Conservation (phyloP, 768 basidiomycete genomes). For the Rhodotorula babjevae region DNA sequence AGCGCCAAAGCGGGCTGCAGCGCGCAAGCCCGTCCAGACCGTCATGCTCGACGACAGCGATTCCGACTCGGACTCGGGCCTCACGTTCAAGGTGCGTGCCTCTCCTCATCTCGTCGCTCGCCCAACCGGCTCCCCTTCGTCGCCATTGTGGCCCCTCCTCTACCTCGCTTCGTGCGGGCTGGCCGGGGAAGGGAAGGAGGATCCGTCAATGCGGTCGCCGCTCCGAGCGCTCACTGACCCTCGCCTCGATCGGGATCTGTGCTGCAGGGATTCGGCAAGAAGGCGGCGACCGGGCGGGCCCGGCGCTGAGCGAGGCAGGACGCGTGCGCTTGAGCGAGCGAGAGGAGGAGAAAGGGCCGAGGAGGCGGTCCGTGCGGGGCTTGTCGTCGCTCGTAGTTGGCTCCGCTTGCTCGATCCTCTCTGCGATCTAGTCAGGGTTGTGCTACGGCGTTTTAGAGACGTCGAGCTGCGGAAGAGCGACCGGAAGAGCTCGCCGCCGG, state of each 20-base stretch:
- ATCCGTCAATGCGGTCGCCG: background rate
- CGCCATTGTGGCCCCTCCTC: background rate
- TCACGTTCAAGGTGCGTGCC: constrained; percentile 31
- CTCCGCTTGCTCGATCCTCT: too few species aligned
- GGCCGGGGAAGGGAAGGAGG: too few species aligned
- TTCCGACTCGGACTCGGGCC: constrained; percentile 25
- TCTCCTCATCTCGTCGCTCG: too few species aligned
- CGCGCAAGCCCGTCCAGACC: constrained; percentile 15
- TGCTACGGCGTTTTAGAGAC: background rate
- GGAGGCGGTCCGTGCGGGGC: too few species aligned
- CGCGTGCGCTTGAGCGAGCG: too few species aligned
- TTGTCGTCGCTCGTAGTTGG: background rate
- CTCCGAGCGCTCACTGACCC: background rate
- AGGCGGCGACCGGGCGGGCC: background rate
- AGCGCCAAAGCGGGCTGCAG: background rate
- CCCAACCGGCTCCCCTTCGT: background rate
- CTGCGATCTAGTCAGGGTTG: too few species aligned
- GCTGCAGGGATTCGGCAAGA: constrained; percentile 27
- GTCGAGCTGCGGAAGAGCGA: too few species aligned
- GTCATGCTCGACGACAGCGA: constrained; percentile 31
- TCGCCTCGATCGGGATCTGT: too few species aligned
- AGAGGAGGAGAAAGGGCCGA: background rate
- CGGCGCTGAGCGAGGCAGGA: background rate
- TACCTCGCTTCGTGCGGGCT: background rate
- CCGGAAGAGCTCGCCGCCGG: too few species aligned